A percentile compares a stretch with the other conserved stretches of the same genome.
These are phyloP conservation scores for Exophiala viscosa DNA, from an alignment of 2,329 filamentous ascomycete genomes.

Conservation along the genomic window DNA sequence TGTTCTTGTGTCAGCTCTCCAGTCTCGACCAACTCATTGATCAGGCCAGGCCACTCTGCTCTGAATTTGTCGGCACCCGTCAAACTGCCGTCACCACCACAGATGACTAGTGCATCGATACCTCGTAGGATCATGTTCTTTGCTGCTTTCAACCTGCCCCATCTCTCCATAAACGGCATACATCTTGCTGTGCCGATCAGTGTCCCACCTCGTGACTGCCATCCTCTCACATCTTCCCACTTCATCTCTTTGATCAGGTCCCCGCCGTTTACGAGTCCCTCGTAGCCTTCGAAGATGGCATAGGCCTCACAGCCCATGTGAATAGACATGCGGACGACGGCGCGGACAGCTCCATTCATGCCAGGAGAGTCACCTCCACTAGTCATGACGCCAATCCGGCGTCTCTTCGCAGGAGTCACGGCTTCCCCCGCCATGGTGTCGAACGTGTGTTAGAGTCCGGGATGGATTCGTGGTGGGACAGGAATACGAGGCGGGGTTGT, in stretches of 20 bases:
- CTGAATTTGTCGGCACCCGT: slow-evolving; percentile 95
- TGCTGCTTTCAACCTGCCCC: slow-evolving; percentile 76
- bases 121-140: slow-evolving; percentile 92
- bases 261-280: slow-evolving; percentile 85
- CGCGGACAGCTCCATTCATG: slow-evolving; percentile 89
- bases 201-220: slow-evolving; percentile 88
- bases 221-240: slow-evolving; percentile 94
- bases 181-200: slow-evolving; percentile 93
- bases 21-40: slow-evolving; percentile 76
- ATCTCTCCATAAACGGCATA: slow-evolving; percentile 84
- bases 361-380: slow-evolving; percentile 91
- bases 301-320: slow-evolving; percentile 76
- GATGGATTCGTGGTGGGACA: not conserved
- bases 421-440: slow-evolving; percentile 29
- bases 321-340: slow-evolving; percentile 87
- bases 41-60: slow-evolving; percentile 81
- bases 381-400: slow-evolving; percentile 84
- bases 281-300: slow-evolving; percentile 89
- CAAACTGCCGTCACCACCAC: slow-evolving; percentile 91
- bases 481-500: not conserved
- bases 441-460: not conserved
- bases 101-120: slow-evolving; percentile 94
- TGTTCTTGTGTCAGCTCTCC: slow-evolving; percentile 69
- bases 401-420: slow-evolving; percentile 45
- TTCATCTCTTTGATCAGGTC: slow-evolving; percentile 81